phyloP scores from a whole-genome alignment of 2,329 filamentous ascomycete genomes.

The Fusarium concolor region DNA sequence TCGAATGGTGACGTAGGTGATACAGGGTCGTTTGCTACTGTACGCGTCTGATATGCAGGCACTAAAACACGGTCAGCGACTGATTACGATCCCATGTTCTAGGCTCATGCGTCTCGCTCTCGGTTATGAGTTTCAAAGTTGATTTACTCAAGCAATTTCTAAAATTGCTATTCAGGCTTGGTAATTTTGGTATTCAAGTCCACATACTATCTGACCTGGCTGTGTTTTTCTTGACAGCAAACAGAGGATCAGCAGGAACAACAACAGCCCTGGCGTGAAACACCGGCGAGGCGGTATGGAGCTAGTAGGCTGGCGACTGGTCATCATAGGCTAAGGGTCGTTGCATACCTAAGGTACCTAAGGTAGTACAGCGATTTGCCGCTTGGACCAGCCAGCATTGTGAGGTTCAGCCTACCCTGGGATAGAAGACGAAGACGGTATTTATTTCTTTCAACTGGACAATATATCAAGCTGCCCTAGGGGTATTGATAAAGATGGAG shows the following conservation, averaged over 20 bases:
- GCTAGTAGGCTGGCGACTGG: background rate
- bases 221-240: background rate
- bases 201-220: background rate
- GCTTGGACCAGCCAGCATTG: too few relatives aligned
- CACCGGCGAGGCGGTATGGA: conserved; percentile 13
- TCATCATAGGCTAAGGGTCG: conserved; percentile 1
- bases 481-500: too few relatives aligned
- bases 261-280: conserved; percentile 15
- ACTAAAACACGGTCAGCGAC: conserved; percentile 34
- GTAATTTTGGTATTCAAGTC: background rate
- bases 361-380: background rate
- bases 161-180: background rate
- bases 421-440: too few relatives aligned
- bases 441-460: too few relatives aligned
- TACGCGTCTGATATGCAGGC: conserved; percentile 35
- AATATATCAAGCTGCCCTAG: too few relatives aligned
- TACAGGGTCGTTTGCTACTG: conserved; percentile 7
- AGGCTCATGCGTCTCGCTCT: too few relatives aligned
- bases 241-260: background rate
- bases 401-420: too few relatives aligned
- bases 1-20: conserved; percentile 31
- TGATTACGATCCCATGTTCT: conserved; percentile 14
- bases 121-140: background rate
- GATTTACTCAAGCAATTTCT: background rate
- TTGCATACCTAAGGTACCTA: too few relatives aligned